Base-by-base conservation (phyloP, 2,329 filamentous ascomycete species). In the Fusarium pseudonygamai region DNA sequence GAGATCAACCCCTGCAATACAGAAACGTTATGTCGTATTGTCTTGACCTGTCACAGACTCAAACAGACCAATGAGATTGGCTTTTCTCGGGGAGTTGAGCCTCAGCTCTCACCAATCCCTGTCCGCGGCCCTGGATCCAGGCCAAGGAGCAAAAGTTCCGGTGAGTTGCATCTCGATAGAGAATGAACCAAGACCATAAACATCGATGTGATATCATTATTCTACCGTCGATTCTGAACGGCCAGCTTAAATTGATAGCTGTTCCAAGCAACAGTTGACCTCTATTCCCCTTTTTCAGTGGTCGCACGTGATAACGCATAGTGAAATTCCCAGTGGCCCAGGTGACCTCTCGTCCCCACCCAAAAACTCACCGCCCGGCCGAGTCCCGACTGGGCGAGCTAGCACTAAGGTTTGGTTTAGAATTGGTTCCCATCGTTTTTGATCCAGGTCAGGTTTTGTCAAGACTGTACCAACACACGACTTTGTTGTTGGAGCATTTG, bases 271-370 rank as follows among this genome's bases (percentile, higher is more conserved):
- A 47, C 34, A 36, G 20, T 30, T n/a, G 14, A 26, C 8, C 18
- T 28, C n/a, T 36, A 3, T 14, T 30, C 34, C 56, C 39, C 36
- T 32, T 32, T 45, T 46, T 39, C 40, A 24, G 18, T 12, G 15
- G 34, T 40, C 18, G 56, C 75, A 77, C 75, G 75, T 77, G 75
- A 78, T 58, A 60, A 63, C 47, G 36, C 45, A 59, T 64, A 42
- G 65, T 73, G 63, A 78, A 77, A 77, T 78, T 72, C 75, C 68
- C 67, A 62, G 60, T 50, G 58, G 74, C 67, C 57, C 75, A 77
- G 75, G 73, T 77, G 75, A 77, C 75, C 75, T 72, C 63, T 70
- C 64, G 63, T 69, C 75, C 67, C 75, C 76, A 77, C 73, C 60
- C 45, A 47, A 69, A 71, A 75, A 71, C 70, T 73, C 72, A 75